Conservation (phyloP, 164 flowering plant species). For the Amborella trichopoda region DNA sequence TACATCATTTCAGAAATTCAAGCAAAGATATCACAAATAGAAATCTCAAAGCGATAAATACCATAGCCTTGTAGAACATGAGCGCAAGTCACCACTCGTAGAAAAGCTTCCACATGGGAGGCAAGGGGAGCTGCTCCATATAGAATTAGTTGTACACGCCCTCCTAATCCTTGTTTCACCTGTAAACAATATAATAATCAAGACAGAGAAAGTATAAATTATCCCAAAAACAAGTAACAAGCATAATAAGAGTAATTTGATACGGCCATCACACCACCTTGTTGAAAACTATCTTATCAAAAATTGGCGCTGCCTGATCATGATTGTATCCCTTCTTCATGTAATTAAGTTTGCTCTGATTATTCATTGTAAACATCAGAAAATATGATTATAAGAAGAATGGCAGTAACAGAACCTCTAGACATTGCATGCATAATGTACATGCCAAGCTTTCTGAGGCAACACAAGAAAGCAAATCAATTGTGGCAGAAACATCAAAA, state of each 20-base stretch:
- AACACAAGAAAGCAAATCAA: no score
- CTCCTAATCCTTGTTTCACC: constrained; percentile 94
- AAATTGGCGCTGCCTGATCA: constrained; percentile 61
- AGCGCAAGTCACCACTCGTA: constrained; percentile 85
- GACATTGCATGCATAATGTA: no score
- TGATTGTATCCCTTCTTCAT: constrained; percentile 61
- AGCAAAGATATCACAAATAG: no score
- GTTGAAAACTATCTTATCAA: constrained; percentile 67
- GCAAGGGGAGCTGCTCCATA: constrained; percentile 99
- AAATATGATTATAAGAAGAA: no score
- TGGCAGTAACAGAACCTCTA: no score
- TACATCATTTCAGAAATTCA: no score
- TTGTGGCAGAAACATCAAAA: no score
- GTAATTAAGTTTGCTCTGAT: constrained; percentile 58
- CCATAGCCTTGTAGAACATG: constrained; percentile 99
- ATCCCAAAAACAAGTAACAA: neutral
- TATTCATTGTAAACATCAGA: no score
- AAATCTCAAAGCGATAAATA: constrained; percentile 14
- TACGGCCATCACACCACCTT: constrained; percentile 38
- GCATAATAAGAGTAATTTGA: neutral
- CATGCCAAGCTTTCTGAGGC: no score
- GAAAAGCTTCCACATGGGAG: constrained; percentile 63
- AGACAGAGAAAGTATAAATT: neutral
- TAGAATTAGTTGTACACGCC: constrained; percentile 68
- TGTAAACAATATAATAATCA: constrained; percentile 11